Evolutionary conservation across 1,284 basidiomycete genomes (phyloP), one percentile per base, ranked within the genome.

Genomic region (Takashimella koratensis): DNA sequence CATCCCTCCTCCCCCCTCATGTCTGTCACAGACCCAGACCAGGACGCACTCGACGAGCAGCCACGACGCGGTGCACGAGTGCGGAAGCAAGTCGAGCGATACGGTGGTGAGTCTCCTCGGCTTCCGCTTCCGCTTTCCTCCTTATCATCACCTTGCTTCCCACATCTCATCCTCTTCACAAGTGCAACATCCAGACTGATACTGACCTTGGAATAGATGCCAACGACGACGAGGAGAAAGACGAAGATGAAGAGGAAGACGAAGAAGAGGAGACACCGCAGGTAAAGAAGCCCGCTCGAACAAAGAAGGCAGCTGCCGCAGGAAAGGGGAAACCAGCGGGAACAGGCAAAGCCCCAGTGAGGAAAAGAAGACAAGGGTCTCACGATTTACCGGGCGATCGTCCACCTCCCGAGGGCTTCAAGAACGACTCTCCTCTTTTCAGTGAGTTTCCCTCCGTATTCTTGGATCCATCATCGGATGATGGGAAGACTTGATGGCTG

Each of bases 351-450:
- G n/a, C n/a, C n/a, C 2, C 58, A 59, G 22, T 52, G 52, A 1
- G 62, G 61, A 16, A 63, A 62, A 2, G 62, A 65, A 4, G 47
- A 48, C 13, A 49, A 54, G 46, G 52, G 60, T 19, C 54, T n/a
- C n/a, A 58, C 36, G 49, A 51, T n/a, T n/a, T n/a, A n/a, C n/a
- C n/a, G n/a, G n/a, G n/a, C 5, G 46, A 47, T 8, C 40, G 45
- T 12, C 55, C 61, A 41, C 57, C 49, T 2, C 58, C 49, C 12
- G 60, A 69, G 25, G 66, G 57, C 10, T 57, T 70, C 48, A 72
- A 70, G 56, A 63, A 58, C 10, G 70, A 73, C 52, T 68, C 64
- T 21, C 45, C 65, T 0, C 49, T 73, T 1, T 71, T 71, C 58
- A 73, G 70, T 74, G 24, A 47, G 69, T 60, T n/a, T 52, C 43